A percentile compares a stretch with the other conserved stretches of the same genome.
phyloP scores from a whole-genome alignment of 75 land plant genomes.

The Gnetum montanum region DNA sequence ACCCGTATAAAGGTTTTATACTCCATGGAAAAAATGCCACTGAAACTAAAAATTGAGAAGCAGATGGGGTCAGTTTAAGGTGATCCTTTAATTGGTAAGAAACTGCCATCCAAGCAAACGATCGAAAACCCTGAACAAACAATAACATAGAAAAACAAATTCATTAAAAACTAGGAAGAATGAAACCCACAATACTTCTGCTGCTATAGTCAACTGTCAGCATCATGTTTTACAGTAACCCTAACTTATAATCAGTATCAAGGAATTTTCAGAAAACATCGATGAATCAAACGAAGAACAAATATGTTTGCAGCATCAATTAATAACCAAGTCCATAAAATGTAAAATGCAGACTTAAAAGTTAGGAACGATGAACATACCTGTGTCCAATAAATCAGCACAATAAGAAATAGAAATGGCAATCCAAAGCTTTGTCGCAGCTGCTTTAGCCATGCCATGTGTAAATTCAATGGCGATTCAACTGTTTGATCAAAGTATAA shows the following conservation, averaged over 20 bases:
- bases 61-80: slow-evolving; percentile 68
- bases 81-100: slow-evolving; percentile 72
- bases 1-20: slow-evolving; percentile 77
- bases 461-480: too few species aligned
- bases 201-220: too few species aligned
- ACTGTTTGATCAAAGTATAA: too few species aligned
- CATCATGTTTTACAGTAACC: too few species aligned
- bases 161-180: too few species aligned
- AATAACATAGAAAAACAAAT: too few species aligned
- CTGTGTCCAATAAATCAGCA: slow-evolving; percentile 70
- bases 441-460: slow-evolving; percentile 30
- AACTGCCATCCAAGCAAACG: slow-evolving; percentile 79
- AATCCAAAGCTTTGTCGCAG: slow-evolving; percentile 39
- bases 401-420: slow-evolving; percentile 51
- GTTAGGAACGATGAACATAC: slow-evolving; percentile 23
- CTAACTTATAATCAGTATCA: not conserved
- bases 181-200: too few species aligned
- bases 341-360: not conserved
- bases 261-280: not conserved
- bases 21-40: slow-evolving; percentile 75
- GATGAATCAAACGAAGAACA: too few species aligned
- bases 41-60: slow-evolving; percentile 65
- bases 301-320: too few species aligned
- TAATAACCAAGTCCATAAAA: not conserved
- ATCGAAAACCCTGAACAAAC: slow-evolving; percentile 57